phyloP scores from a whole-genome alignment of 192 early-diverging fungal species.

The Gaertneriomyces semiglobifer region DNA sequence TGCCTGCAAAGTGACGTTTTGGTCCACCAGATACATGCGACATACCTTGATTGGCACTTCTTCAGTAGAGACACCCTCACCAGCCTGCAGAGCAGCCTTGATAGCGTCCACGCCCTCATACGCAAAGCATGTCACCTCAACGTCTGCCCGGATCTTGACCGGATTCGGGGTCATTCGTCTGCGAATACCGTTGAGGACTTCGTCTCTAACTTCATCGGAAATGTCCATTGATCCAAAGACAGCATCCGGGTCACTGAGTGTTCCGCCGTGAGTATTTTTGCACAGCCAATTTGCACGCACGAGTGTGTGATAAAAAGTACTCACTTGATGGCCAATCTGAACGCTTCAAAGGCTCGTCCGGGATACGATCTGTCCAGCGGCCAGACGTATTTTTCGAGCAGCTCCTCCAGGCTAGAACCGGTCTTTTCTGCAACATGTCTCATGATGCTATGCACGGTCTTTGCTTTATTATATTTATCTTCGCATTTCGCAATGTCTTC shows the following conservation, averaged over 20 bases:
- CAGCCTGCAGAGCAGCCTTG: constrained; percentile 81
- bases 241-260: constrained; percentile 70
- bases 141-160: constrained; percentile 92
- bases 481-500: constrained; percentile 89
- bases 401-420: constrained; percentile 72
- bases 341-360: constrained; percentile 95
- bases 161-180: constrained; percentile 91
- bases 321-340: constrained; percentile 87
- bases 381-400: constrained; percentile 87
- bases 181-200: constrained; percentile 79
- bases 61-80: constrained; percentile 74
- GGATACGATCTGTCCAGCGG: constrained; percentile 87
- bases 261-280: background rate
- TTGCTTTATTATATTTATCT: constrained; percentile 91
- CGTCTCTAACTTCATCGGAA: constrained; percentile 56
- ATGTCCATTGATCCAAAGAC: constrained; percentile 82
- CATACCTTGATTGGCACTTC: constrained; percentile 69
- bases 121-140: constrained; percentile 90
- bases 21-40: too few species aligned
- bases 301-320: constrained; percentile 9
- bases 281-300: background rate
- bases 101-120: constrained; percentile 97
- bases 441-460: constrained; percentile 81
- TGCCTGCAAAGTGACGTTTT: too few species aligned
- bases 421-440: constrained; percentile 85